A percentile compares a stretch with the other conserved stretches of the same genome.
Conservation (phyloP, 2,329 filamentous ascomycete genomes). For the Verruconis gallopava region DNA sequence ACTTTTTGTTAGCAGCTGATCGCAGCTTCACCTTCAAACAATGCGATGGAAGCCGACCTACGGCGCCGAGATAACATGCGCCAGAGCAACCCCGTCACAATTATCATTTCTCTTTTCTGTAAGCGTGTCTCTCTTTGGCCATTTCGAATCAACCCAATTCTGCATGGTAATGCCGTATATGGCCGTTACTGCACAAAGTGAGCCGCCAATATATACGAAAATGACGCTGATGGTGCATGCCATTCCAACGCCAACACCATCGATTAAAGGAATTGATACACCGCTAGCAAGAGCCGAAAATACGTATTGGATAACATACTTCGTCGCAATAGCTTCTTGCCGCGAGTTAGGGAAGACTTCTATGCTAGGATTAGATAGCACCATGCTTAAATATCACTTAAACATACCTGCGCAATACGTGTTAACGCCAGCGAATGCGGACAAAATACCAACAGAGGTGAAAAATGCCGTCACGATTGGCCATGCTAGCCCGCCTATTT, state of each 20-base stretch:
- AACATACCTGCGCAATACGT: conserved; percentile 29
- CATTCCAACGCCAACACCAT: conserved; percentile 18
- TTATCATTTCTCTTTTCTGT: background rate
- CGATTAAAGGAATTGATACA: conserved; percentile 18
- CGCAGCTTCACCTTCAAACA: too few relatives aligned
- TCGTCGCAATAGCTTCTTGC: conserved; percentile 18
- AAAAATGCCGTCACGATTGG: conserved; percentile 24
- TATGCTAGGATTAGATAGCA: conserved; percentile 7
- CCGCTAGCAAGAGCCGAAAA: conserved; percentile 17
- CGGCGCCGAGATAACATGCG: background rate
- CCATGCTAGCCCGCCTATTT: conserved; percentile 22
- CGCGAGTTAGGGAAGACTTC: conserved; percentile 17
- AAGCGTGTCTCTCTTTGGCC: background rate
- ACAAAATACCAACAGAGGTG: conserved; percentile 24
- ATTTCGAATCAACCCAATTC: conserved; percentile 11
- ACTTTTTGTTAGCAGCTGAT: too few relatives aligned
- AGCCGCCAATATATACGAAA: conserved; percentile 12
- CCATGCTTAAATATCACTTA: conserved; percentile 19
- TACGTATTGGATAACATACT: conserved; percentile 22
- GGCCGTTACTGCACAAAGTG: conserved; percentile 12
- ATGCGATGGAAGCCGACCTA: too few relatives aligned
- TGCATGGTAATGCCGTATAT: conserved; percentile 13
- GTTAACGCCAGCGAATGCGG: conserved; percentile 27
- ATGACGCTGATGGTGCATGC: conserved; percentile 13
- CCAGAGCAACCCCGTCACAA: background rate